Evolutionary conservation across 2,329 filamentous ascomycete genomes (phyloP), one percentile per base, ranked within the genome.

Genomic region (Dothideomycetidae sp.): DNA sequence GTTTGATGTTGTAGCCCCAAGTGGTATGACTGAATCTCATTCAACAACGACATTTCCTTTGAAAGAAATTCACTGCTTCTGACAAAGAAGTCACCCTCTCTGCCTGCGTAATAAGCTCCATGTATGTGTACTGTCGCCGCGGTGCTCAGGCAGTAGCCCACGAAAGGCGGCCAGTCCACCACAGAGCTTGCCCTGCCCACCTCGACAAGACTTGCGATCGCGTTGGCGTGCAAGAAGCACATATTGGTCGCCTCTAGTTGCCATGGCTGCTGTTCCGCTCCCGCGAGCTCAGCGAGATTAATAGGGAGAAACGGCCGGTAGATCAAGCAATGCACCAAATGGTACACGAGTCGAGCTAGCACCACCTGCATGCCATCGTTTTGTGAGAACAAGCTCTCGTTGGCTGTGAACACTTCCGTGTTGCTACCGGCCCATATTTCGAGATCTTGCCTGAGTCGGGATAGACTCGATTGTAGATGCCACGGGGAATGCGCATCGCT

Each of bases 401-500:
- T 68, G 11, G 78, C 82, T 0, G 78, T 75, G 49, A 90, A 90
- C 5, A 81, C 71, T 43, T 84, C 79, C 44, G 82, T 77, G 1
- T 81, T 85, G 9, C 81, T 81, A 1, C 81, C 76, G 1, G 81
- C 81, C 84, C 84, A 93, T 19, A 81, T 71, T 51, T 92, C 82
- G 15, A 93, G 65, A 50, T 90, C 81, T 45, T 86, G 80, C 18
- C 82, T 72, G 45, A 93, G 90, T 52, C 84, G 85, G 36, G 83
- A 90, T 2, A 92, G 65, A 43, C 80, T 86, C 4, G 84, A 92
- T 13, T 86, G 67, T 2, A 81, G 76, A 53, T 92, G 83, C 84
- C 84, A 93, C 7, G 84, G 84, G 46, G 92, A 92, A 55, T 92
- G 83, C 0, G 82, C 85, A 52, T 92, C 83, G 18, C 82, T 82